These are phyloP conservation scores for Amaranthus tricolor DNA, from an alignment of 179 eudicot species.

Conservation along the genomic window DNA sequence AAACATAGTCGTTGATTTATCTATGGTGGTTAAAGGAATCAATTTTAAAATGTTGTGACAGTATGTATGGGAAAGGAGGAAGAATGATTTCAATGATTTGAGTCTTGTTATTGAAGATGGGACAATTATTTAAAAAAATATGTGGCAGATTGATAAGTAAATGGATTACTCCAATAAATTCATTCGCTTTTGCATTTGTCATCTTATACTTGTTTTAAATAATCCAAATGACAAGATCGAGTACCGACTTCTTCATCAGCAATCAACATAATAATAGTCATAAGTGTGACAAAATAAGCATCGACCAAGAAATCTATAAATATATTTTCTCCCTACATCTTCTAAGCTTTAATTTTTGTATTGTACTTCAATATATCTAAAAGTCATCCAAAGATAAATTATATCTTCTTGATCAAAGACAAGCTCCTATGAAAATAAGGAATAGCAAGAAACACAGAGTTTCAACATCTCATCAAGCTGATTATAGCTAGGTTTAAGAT, in stretches of 20 bases:
- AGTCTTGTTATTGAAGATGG: neutral
- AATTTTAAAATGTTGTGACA: neutral
- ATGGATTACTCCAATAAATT: conserved; percentile 6
- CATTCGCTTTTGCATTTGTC: neutral
- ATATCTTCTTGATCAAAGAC: neutral
- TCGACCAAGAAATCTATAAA: neutral
- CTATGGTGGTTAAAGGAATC: no score
- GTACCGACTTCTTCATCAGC: conserved; percentile 4
- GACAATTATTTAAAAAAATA: no score
- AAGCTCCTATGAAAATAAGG: conserved; percentile 12
- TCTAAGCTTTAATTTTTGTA: neutral
- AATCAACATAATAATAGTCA: neutral
- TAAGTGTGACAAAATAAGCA: conserved; percentile 1
- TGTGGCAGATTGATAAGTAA: neutral
- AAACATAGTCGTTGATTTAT: neutral
- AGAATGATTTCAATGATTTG: conserved; percentile 2
- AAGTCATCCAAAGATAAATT: conserved; percentile 7
- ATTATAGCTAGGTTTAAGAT: conserved; percentile 12
- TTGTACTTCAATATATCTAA: neutral
- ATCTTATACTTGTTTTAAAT: conserved; percentile 1
- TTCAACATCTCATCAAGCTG: neutral
- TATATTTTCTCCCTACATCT: neutral
- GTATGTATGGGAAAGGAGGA: no score
- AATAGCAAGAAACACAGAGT: conserved; percentile 11
- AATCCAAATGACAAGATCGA: neutral